Conservation (phyloP, 1,139 yeast genomes). For the Suhomyces ambrosiae region DNA sequence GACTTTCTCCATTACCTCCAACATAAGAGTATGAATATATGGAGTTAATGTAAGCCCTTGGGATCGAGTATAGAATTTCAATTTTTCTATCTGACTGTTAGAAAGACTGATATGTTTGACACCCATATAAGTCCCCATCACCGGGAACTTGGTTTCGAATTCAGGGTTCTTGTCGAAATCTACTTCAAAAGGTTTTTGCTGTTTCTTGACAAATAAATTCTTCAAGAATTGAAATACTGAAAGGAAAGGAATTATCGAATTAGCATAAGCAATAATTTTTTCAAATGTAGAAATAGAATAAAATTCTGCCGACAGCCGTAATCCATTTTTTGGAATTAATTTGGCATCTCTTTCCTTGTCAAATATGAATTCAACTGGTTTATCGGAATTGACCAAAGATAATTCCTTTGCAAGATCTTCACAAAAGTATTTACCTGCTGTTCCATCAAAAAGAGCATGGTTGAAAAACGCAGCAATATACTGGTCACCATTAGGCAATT, state of each 20-base stretch:
- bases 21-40: neutral
- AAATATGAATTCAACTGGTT: conserved; percentile 1
- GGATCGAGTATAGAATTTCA: neutral
- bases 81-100: neutral
- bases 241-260: neutral
- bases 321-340: neutral
- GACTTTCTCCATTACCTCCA: neutral
- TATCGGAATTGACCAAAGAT: conserved; percentile 8
- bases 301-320: neutral
- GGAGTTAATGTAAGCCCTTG: neutral
- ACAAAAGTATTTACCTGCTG: conserved; percentile 14
- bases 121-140: neutral
- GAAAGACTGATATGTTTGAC: neutral
- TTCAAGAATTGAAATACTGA: neutral
- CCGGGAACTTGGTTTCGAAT: neutral
- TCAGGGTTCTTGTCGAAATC: neutral
- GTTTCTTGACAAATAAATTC: neutral
- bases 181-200: neutral
- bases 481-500: conserved; percentile 4
- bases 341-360: neutral
- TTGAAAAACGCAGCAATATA: conserved; percentile 12
- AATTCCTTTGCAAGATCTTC: conserved; percentile 12
- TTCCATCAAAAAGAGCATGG: conserved; percentile 18
- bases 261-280: neutral
- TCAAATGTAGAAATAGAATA: neutral